These are phyloP conservation scores for Tulasnella sp. DNA, from an alignment of 768 basidiomycete species.

Conservation along the genomic window DNA sequence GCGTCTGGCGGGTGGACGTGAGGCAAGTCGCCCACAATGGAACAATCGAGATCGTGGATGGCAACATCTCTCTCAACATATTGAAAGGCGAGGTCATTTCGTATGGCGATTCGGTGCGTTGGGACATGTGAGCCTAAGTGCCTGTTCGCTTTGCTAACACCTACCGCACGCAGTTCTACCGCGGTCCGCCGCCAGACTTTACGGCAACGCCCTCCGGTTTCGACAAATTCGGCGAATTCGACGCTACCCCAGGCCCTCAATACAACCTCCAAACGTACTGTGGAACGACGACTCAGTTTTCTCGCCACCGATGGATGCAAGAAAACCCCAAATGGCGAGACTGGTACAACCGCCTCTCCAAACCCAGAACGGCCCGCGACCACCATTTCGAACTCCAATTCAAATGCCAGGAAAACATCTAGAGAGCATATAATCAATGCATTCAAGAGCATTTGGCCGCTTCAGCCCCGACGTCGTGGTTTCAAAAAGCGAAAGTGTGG, in stretches of 20 bases:
- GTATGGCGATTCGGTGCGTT: conserved; percentile 78
- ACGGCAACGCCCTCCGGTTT: not conserved
- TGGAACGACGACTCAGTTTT: not conserved
- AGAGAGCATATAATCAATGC: not conserved
- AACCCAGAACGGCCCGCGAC: not conserved
- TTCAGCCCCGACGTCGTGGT: not conserved
- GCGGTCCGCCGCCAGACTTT: conserved; percentile 49
- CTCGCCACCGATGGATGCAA: not conserved
- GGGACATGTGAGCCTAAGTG: not conserved
- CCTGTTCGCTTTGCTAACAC: not conserved
- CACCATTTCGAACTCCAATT: not conserved
- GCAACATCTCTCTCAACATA: conserved; percentile 91
- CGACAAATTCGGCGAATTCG: not conserved
- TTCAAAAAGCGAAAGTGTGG: not conserved
- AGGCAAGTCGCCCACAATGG: conserved; percentile 66
- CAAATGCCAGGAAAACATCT: not conserved
- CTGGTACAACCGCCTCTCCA: not conserved
- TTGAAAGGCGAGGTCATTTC: conserved; percentile 81
- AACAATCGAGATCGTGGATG: conserved; percentile 84
- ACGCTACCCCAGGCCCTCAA: not conserved
- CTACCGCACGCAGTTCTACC: conserved; percentile 58
- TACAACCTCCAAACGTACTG: not conserved
- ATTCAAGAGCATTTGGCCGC: not conserved
- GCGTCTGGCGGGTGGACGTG: conserved; percentile 83
- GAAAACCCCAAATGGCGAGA: not conserved